These are phyloP conservation scores for Colletotrichum tropicicola DNA, from an alignment of 2,329 filamentous ascomycete species.

Conservation along the genomic window DNA sequence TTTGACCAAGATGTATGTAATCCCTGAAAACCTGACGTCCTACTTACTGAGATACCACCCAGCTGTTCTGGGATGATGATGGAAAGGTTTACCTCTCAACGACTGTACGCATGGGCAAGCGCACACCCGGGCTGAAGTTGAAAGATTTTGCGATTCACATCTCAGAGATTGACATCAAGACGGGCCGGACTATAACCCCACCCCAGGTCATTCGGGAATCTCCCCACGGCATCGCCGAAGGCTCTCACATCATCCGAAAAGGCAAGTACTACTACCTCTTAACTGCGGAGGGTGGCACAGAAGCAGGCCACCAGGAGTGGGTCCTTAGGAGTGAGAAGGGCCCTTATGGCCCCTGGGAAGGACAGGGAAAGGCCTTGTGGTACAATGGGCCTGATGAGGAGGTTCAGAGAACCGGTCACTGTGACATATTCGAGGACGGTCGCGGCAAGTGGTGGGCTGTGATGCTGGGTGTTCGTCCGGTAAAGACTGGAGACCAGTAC, in stretches of 20 bases:
- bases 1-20: conserved; percentile 60
- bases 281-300: conserved; percentile 52
- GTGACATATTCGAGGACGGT: conserved; percentile 55
- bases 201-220: conserved; percentile 47
- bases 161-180: conserved; percentile 51
- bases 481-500: conserved; percentile 37
- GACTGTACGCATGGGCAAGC: conserved; percentile 44
- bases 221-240: conserved; percentile 51
- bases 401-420: conserved; percentile 60
- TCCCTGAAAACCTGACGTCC: background rate
- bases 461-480: conserved; percentile 53
- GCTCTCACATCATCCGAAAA: conserved; percentile 47
- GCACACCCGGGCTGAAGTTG: conserved; percentile 46
- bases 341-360: conserved; percentile 59
- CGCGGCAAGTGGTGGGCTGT: conserved; percentile 58
- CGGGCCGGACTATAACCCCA: conserved; percentile 48
- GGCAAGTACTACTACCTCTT: conserved; percentile 48
- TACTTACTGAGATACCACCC: background rate
- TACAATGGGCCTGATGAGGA: conserved; percentile 56
- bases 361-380: conserved; percentile 53
- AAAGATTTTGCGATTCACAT: conserved; percentile 63
- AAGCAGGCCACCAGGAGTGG: conserved; percentile 61
- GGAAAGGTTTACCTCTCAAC: conserved; percentile 59
- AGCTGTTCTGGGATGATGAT: conserved; percentile 59
- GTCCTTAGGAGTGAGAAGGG: conserved; percentile 54